Evolutionary conservation across 257 asterid species (phyloP).

Genomic region (Mentha longifolia): DNA sequence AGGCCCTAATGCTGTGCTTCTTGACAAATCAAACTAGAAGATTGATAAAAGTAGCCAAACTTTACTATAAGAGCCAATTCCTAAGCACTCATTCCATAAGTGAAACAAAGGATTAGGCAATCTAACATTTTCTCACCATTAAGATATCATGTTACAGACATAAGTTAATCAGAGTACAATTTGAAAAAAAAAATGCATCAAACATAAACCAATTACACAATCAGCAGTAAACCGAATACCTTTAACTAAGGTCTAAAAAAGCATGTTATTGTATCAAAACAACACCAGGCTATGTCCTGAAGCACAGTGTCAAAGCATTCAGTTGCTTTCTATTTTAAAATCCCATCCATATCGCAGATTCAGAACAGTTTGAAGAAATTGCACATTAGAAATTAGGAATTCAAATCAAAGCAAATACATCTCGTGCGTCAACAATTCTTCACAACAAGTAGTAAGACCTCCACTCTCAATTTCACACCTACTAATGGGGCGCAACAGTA

Average conservation of each 20-base stretch:
- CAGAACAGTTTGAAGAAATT: conserved; percentile 18
- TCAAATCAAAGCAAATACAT: conserved; percentile 16
- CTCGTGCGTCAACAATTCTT: conserved; percentile 18
- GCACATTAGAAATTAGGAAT: conserved; percentile 5
- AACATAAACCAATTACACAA: conserved; percentile 12
- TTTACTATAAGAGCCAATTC: conserved; percentile 4
- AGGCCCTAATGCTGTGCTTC: conserved; percentile 10
- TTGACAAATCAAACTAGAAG: conserved; percentile 1
- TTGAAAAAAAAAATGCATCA: background rate
- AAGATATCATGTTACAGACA: background rate
- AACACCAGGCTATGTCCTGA: background rate
- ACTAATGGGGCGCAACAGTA: conserved; percentile 7
- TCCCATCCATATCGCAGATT: background rate
- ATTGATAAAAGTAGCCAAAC: background rate
- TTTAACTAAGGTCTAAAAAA: background rate
- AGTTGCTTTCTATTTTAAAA: background rate
- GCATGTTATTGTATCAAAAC: background rate
- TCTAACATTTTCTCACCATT: conserved; percentile 2
- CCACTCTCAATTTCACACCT: conserved; percentile 1
- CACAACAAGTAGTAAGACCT: conserved; percentile 2
- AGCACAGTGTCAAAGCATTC: conserved; percentile 3
- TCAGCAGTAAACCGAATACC: background rate
- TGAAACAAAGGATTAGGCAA: background rate
- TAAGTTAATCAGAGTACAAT: conserved; percentile 1
- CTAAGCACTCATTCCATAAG: background rate